Conservation (phyloP, 352 stramenopile species). For the Saprolegnia diclina region DNA sequence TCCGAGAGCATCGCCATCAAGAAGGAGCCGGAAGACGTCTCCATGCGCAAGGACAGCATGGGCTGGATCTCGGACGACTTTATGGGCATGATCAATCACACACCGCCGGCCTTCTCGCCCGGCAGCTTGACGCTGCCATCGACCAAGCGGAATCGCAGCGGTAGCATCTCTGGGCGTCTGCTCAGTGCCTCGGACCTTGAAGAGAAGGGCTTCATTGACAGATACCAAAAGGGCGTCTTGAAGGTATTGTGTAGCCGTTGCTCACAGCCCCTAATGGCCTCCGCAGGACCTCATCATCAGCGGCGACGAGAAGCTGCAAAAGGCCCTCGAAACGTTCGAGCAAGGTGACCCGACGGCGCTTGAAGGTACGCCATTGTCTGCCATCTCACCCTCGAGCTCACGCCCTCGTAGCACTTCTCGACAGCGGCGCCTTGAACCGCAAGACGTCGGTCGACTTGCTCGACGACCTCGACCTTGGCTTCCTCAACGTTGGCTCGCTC, state of each 20-base stretch:
- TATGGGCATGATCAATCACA: constrained; percentile 84
- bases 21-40: constrained; percentile 18
- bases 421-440: constrained; percentile 74
- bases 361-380: constrained; percentile 32
- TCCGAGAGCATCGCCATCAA: constrained; percentile 28
- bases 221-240: constrained; percentile 86
- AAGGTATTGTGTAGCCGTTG: constrained; percentile 45
- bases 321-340: constrained; percentile 86
- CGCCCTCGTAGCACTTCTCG: constrained; percentile 52
- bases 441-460: constrained; percentile 82
- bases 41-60: constrained; percentile 68
- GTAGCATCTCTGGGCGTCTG: constrained; percentile 78
- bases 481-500: constrained; percentile 79
- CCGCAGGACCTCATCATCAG: constrained; percentile 86
- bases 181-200: constrained; percentile 86
- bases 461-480: constrained; percentile 81
- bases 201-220: constrained; percentile 85
- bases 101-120: constrained; percentile 85
- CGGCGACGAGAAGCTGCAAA: constrained; percentile 83
- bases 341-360: constrained; percentile 78
- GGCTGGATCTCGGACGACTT: constrained; percentile 78
- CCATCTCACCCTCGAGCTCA: background rate
- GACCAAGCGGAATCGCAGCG: constrained; percentile 77
- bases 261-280: background rate
- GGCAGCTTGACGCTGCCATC: constrained; percentile 84